phyloP scores from a whole-genome alignment of 2,329 filamentous ascomycete species.

The Aspergillus aculeatus region DNA sequence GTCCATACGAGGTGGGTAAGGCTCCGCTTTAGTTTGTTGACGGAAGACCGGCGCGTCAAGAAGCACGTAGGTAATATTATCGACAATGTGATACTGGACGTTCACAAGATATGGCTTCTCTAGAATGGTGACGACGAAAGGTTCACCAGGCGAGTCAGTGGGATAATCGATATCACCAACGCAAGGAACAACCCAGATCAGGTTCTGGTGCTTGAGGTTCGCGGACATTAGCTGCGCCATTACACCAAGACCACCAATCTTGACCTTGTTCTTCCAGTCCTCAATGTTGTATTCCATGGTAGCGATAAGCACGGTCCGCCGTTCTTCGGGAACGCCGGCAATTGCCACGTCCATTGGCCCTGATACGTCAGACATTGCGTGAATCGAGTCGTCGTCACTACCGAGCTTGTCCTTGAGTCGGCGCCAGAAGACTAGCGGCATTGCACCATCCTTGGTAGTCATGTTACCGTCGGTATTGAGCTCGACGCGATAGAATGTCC shows the following conservation, averaged over 20 bases:
- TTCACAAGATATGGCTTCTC: slow-evolving; percentile 59
- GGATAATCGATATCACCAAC: slow-evolving; percentile 65
- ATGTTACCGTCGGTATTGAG: slow-evolving; percentile 55
- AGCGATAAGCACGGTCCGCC: slow-evolving; percentile 61
- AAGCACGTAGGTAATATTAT: slow-evolving; percentile 67
- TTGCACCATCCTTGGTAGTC: neutral
- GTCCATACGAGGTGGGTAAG: slow-evolving; percentile 67
- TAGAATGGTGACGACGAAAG: slow-evolving; percentile 62
- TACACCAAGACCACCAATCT: slow-evolving; percentile 67
- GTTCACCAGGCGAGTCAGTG: slow-evolving; percentile 55
- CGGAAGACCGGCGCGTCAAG: slow-evolving; percentile 66
- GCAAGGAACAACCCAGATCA: slow-evolving; percentile 62
- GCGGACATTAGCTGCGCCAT: slow-evolving; percentile 69
- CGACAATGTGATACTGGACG: slow-evolving; percentile 61
- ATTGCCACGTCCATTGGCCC: slow-evolving; percentile 6
- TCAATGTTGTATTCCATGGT: slow-evolving; percentile 72
- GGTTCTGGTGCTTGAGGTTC: slow-evolving; percentile 61
- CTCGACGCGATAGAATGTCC: slow-evolving; percentile 62
- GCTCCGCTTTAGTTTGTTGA: slow-evolving; percentile 60
- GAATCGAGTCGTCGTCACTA: slow-evolving; percentile 33
- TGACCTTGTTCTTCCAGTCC: slow-evolving; percentile 68
- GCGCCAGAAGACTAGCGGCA: slow-evolving; percentile 4
- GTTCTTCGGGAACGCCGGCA: slow-evolving; percentile 24
- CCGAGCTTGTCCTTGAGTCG: slow-evolving; percentile 13
- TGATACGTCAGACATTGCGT: slow-evolving; percentile 2